Percentiles rank a stretch among this genome's conserved stretches.
These are phyloP conservation scores for Mortierella sp. DNA, from an alignment of 371 early-diverging fungal genomes.

Conservation along the genomic window DNA sequence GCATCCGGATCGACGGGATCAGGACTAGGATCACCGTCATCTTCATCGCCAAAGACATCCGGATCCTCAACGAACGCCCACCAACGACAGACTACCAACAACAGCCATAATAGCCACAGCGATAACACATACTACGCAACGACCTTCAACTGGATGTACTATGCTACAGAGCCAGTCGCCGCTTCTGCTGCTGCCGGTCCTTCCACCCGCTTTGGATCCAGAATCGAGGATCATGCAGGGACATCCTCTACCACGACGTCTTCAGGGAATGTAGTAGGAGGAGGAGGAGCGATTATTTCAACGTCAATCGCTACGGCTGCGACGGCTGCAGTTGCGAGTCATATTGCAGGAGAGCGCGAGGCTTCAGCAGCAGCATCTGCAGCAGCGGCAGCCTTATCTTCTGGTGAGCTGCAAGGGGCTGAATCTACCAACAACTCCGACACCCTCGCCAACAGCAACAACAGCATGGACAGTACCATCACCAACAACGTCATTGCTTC, in stretches of 20 bases:
- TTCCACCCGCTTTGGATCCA: neutral
- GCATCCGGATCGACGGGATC: neutral
- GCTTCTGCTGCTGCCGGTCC: neutral
- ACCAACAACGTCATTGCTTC: neutral
- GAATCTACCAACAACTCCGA: neutral
- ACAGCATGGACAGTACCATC: neutral
- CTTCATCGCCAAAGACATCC: neutral
- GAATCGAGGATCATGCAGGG: neutral
- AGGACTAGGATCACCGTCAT: neutral
- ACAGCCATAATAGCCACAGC: neutral
- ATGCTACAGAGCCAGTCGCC: neutral
- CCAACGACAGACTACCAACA: neutral
- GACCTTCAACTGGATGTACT: constrained; percentile 10
- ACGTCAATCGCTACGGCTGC: neutral
- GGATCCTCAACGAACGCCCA: neutral
- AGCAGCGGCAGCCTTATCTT: neutral
- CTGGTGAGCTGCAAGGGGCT: neutral
- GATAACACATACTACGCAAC: neutral
- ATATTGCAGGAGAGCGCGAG: neutral
- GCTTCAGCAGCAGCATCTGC: neutral
- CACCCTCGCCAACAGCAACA: neutral
- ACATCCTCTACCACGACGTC: neutral
- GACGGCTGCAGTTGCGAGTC: constrained; percentile 1
- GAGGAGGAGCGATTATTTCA: neutral
- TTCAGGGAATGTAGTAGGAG: neutral